Conservation (phyloP, 78 protist species). For the Salpingoeca rosetta region DNA sequence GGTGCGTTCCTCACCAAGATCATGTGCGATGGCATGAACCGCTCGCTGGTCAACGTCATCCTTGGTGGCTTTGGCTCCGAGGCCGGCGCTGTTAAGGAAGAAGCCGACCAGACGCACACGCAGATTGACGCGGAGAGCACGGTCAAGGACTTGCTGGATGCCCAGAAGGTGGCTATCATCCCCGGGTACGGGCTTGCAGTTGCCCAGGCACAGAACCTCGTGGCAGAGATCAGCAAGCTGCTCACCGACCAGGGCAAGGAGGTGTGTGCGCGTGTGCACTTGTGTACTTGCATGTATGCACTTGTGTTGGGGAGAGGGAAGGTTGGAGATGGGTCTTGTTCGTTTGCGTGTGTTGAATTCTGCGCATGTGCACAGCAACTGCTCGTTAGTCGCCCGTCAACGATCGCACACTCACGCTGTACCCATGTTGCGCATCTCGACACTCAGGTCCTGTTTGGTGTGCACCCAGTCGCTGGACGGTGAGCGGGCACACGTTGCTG, state of each 20-base stretch:
- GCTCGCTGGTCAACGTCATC: constrained; percentile 74
- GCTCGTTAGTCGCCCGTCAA: no score
- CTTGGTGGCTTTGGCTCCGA: constrained; percentile 81
- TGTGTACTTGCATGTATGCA: neutral
- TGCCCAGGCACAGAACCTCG: constrained; percentile 77
- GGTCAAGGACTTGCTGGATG: constrained; percentile 15
- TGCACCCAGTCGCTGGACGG: constrained; percentile 97
- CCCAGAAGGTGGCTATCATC: constrained; percentile 71
- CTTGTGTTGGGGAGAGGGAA: no score
- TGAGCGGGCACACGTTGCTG: no score
- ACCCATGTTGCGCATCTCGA: no score
- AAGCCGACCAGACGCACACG: constrained; percentile 13
- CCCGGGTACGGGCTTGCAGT: constrained; percentile 98
- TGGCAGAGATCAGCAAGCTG: constrained; percentile 64
- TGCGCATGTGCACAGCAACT: no score
- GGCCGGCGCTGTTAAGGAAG: constrained; percentile 27
- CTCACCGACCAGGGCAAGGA: constrained; percentile 33
- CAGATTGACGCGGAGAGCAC: constrained; percentile 25
- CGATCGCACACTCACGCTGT: no score
- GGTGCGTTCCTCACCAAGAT: constrained; percentile 94
- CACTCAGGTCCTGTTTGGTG: constrained; percentile 65
- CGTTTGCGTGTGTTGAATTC: no score
- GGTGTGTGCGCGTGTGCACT: no score
- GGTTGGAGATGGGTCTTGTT: no score
- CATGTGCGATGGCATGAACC: constrained; percentile 97